phyloP scores from a whole-genome alignment of 345 rosid genomes.

The Ricinus communis region DNA sequence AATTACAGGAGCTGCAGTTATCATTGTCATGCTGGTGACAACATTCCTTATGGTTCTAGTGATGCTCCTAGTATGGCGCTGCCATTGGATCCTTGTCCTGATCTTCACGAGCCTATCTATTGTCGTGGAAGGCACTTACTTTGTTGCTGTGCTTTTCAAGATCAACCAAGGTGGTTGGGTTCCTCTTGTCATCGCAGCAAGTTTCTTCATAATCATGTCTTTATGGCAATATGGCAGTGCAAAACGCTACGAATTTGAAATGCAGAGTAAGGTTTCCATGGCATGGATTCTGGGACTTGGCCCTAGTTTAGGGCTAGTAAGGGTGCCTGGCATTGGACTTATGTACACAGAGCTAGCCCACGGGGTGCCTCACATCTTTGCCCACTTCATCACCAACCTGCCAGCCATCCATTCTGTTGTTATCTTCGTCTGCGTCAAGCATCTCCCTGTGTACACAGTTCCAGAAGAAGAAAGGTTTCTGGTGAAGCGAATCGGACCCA shows the following conservation, averaged over 20 bases:
- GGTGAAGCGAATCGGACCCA: slow-evolving; percentile 26
- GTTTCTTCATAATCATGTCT: slow-evolving; percentile 24
- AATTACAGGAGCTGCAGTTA: slow-evolving; percentile 37
- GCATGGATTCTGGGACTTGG: slow-evolving; percentile 31
- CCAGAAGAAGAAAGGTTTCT: slow-evolving; percentile 31
- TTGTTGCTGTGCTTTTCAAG: slow-evolving; percentile 34
- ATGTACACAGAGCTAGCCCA: slow-evolving; percentile 29
- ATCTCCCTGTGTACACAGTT: slow-evolving; percentile 32
- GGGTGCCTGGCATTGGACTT: slow-evolving; percentile 35
- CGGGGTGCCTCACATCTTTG: slow-evolving; percentile 32
- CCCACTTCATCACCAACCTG: slow-evolving; percentile 32
- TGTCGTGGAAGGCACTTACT: slow-evolving; percentile 26
- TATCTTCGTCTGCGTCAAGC: slow-evolving; percentile 27
- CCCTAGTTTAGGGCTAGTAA: slow-evolving; percentile 24
- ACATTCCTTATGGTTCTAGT: slow-evolving; percentile 26
- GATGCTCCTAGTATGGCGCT: slow-evolving; percentile 32
- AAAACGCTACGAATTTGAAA: slow-evolving; percentile 30
- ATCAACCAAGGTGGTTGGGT: slow-evolving; percentile 30
- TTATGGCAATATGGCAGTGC: slow-evolving; percentile 30
- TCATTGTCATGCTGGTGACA: slow-evolving; percentile 32
- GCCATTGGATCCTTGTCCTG: slow-evolving; percentile 28
- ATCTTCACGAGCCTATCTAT: slow-evolving; percentile 24
- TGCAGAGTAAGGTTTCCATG: slow-evolving; percentile 33
- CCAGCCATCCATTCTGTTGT: slow-evolving; percentile 36
- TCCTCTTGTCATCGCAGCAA: slow-evolving; percentile 31